Conservation (phyloP, 257 asterid species). For the Solanum infundibuliforme region DNA sequence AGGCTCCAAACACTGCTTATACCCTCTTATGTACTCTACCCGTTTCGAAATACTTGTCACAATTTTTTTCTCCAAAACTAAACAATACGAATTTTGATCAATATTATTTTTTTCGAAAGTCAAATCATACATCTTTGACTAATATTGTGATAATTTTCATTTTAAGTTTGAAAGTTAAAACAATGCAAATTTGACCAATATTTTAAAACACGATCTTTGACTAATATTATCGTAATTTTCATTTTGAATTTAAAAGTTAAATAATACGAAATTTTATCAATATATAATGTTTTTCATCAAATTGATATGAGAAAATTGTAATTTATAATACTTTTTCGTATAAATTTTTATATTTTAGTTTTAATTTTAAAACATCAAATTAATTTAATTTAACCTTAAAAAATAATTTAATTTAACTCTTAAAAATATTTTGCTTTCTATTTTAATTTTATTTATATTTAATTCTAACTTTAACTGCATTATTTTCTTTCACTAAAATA, state of each 20-base stretch:
- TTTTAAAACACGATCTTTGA: too few relatives aligned
- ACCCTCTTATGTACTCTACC: neutral
- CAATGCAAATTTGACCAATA: neutral
- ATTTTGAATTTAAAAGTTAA: neutral
- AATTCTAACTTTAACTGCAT: neutral
- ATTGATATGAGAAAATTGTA: too few relatives aligned
- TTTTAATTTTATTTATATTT: neutral
- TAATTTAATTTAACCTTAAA: too few relatives aligned
- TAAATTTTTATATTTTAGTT: too few relatives aligned
- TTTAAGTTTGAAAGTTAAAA: neutral
- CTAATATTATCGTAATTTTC: too few relatives aligned
- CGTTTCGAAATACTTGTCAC: neutral
- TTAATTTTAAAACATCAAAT: too few relatives aligned
- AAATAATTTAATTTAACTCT: too few relatives aligned
- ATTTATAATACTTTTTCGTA: too few relatives aligned
- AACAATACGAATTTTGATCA: neutral
- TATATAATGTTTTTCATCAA: too few relatives aligned
- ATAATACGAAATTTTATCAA: too few relatives aligned
- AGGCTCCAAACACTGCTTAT: neutral
- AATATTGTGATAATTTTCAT: neutral
- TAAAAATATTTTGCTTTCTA: neutral
- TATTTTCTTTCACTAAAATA: neutral
- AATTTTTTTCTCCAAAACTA: neutral
- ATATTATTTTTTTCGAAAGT: neutral
- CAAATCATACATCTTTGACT: neutral